Conservation (phyloP, 164 flowering plant genomes). For the Brasenia schreberi region DNA sequence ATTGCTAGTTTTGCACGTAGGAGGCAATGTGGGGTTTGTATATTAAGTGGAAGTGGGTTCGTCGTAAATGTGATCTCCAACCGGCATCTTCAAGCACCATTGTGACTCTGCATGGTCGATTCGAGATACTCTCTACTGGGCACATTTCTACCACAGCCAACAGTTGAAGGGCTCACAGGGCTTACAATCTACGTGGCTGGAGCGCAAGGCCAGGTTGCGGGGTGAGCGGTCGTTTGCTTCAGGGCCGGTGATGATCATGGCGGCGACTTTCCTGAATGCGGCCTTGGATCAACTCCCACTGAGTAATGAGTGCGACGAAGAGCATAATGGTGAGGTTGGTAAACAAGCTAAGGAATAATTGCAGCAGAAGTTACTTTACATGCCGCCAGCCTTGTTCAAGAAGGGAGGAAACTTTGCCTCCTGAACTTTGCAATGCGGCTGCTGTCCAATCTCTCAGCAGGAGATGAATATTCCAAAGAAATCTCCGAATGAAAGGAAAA, state of each 20-base stretch:
- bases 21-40: conserved; percentile 56
- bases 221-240: conserved; percentile 68
- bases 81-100: conserved; percentile 54
- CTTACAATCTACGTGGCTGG: conserved; percentile 69
- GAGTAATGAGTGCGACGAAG: conserved; percentile 36
- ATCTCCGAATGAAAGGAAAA: no score
- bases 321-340: conserved; percentile 28
- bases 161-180: conserved; percentile 67
- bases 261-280: conserved; percentile 76
- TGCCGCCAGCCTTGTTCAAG: conserved; percentile 45
- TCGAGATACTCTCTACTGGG: conserved; percentile 76
- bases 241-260: conserved; percentile 87
- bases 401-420: conserved; percentile 26
- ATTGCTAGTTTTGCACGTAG: conserved; percentile 50
- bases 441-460: conserved; percentile 18
- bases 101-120: conserved; percentile 76
- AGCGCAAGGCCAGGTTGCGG: conserved; percentile 78
- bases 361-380: conserved; percentile 18
- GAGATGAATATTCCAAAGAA: conserved; percentile 2
- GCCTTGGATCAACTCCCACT: conserved; percentile 70
- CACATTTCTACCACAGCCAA: conserved; percentile 68
- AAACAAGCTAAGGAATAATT: conserved; percentile 19
- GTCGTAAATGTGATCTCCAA: conserved; percentile 68
- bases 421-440: conserved; percentile 39
- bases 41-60: conserved; percentile 61